These are phyloP conservation scores for Teunomyces kruisii DNA, from an alignment of 805 yeast genomes.

Conservation along the genomic window DNA sequence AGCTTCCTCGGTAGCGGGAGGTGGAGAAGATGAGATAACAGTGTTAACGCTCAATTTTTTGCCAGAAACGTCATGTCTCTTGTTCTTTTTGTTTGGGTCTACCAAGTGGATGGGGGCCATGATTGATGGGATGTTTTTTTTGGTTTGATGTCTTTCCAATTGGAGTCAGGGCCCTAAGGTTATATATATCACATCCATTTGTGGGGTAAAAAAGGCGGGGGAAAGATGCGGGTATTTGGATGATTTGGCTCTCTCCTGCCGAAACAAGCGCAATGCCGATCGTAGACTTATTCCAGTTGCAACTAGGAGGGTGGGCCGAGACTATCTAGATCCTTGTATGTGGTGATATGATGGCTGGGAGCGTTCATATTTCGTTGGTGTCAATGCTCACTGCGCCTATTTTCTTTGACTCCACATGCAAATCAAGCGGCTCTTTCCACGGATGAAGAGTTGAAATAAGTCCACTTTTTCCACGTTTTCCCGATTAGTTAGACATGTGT, in stretches of 20 bases:
- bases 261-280: neutral
- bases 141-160: neutral
- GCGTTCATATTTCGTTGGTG: no score
- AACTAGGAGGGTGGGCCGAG: no score
- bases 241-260: neutral
- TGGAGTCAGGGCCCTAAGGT: neutral
- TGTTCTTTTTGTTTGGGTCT: neutral
- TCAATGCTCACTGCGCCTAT: no score
- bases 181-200: neutral
- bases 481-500: neutral
- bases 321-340: neutral
- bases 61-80: neutral
- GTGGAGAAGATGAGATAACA: conserved; percentile 6
- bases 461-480: neutral
- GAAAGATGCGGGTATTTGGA: neutral
- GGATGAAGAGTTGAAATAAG: neutral
- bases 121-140: neutral
- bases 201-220: conserved; percentile 2
- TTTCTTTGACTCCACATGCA: neutral
- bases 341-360: no score
- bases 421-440: neutral
- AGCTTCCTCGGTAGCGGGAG: conserved; percentile 18
- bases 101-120: conserved; percentile 2
- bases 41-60: neutral
- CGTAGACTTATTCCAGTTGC: no score